These are phyloP conservation scores for Claviceps paspali DNA, from an alignment of 2,329 filamentous ascomycete genomes.

Conservation along the genomic window DNA sequence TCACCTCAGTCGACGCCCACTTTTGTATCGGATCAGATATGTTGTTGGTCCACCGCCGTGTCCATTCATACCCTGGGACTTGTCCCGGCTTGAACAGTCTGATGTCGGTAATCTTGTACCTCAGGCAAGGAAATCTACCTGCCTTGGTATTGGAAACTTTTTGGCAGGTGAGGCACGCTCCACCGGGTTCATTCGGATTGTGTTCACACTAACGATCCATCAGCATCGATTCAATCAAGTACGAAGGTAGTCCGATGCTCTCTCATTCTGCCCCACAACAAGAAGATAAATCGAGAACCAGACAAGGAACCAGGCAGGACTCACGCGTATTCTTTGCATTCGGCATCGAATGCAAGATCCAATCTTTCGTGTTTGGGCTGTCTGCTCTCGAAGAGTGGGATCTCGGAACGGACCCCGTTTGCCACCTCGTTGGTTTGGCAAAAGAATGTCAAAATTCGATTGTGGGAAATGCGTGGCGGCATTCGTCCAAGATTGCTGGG, in stretches of 20 bases:
- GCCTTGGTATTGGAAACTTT: conserved; percentile 35
- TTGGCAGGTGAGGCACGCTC: conserved; percentile 37
- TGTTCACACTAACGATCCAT: conserved; percentile 31
- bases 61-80: conserved; percentile 45
- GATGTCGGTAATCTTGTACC: conserved; percentile 46
- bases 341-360: conserved; percentile 45
- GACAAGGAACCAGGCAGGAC: too few relatives aligned
- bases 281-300: too few relatives aligned
- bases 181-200: conserved; percentile 30
- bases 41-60: conserved; percentile 39
- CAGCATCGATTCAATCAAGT: background rate
- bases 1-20: conserved; percentile 38
- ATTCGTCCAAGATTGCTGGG: conserved; percentile 2
- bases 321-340: conserved; percentile 47
- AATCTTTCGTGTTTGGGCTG: conserved; percentile 40
- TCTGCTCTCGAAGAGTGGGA: conserved; percentile 33
- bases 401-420: conserved; percentile 40
- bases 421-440: conserved; percentile 17
- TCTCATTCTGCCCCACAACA: background rate
- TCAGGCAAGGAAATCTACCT: conserved; percentile 39
- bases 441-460: conserved; percentile 14
- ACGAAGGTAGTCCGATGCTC: too few relatives aligned
- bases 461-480: conserved; percentile 8
- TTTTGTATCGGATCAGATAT: conserved; percentile 38
- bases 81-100: conserved; percentile 42